phyloP scores from a whole-genome alignment of 2,329 filamentous ascomycete genomes.

The Dendryphion nanum region DNA sequence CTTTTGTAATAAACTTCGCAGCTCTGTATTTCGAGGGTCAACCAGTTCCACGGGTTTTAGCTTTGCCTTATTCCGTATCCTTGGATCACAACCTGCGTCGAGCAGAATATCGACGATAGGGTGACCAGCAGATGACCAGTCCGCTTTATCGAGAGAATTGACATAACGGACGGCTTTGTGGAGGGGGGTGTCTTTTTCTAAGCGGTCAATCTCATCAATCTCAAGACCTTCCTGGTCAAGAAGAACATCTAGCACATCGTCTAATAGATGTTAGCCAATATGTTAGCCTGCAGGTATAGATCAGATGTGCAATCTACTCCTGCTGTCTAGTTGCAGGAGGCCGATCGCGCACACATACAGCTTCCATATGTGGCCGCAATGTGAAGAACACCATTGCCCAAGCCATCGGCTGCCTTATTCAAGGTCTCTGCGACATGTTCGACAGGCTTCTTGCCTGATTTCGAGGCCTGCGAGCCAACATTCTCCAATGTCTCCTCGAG shows the following conservation, averaged over 20 bases:
- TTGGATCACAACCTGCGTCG: constrained; percentile 69
- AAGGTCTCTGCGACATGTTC: constrained; percentile 72
- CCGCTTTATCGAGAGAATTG: constrained; percentile 63
- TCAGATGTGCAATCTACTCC: too few relatives aligned
- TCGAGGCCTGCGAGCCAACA: constrained; percentile 44
- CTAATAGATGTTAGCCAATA: too few relatives aligned
- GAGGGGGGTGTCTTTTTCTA: constrained; percentile 74
- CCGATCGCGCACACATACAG: constrained; percentile 58
- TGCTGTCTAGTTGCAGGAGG: too few relatives aligned
- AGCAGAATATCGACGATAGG: constrained; percentile 76
- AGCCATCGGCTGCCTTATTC: constrained; percentile 79
- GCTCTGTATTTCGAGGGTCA: constrained; percentile 65
- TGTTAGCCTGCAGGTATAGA: background rate
- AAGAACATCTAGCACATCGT: constrained; percentile 77
- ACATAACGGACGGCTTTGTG: constrained; percentile 77
- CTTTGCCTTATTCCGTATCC: constrained; percentile 69
- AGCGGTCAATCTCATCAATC: constrained; percentile 72
- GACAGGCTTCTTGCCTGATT: constrained; percentile 52
- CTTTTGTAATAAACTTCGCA: constrained; percentile 64
- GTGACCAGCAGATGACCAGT: constrained; percentile 65
- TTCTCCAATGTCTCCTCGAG: constrained; percentile 69
- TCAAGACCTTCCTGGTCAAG: constrained; percentile 83
- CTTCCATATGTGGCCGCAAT: constrained; percentile 82
- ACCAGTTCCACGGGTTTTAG: constrained; percentile 70
- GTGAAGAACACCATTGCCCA: constrained; percentile 88